A percentile compares a stretch with the other conserved stretches of the same genome.
phyloP scores from a whole-genome alignment of 192 early-diverging fungal species.

The Chytriomyces hyalinus region DNA sequence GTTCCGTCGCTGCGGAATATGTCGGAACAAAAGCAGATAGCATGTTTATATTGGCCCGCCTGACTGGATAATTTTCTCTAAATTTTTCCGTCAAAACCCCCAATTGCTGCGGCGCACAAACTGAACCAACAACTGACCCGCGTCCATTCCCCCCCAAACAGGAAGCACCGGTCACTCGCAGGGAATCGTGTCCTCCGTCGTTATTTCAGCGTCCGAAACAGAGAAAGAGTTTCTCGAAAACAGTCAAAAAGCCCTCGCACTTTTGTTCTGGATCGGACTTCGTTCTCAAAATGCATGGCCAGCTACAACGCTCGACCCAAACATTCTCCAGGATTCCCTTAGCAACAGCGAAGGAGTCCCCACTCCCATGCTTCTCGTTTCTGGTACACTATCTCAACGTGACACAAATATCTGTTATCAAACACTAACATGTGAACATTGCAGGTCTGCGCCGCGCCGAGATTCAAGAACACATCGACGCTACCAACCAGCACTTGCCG shows the following conservation, averaged over 20 bases:
- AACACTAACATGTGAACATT: neutral
- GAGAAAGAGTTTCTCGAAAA: conserved; percentile 79
- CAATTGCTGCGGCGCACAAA: neutral
- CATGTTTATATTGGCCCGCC: neutral
- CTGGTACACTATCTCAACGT: conserved; percentile 43
- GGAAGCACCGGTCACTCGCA: conserved; percentile 89
- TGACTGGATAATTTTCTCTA: neutral
- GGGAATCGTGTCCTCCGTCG: conserved; percentile 85
- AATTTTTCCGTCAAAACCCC: neutral
- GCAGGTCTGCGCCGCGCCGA: conserved; percentile 76
- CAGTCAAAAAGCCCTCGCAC: conserved; percentile 76
- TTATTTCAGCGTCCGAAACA: conserved; percentile 77
- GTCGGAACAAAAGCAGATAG: neutral
- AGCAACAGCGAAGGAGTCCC: conserved; percentile 88
- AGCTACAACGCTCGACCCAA: conserved; percentile 80
- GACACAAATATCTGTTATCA: neutral
- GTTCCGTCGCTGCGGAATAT: neutral
- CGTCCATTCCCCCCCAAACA: conserved; percentile 13
- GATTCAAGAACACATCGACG: conserved; percentile 82
- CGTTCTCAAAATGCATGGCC: conserved; percentile 81
- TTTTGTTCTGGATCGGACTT: conserved; percentile 84
- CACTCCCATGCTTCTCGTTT: conserved; percentile 90
- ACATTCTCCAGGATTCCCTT: conserved; percentile 88
- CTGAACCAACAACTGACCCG: too few species aligned
- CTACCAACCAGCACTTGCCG: conserved; percentile 85